A percentile compares a stretch with the other conserved stretches of the same genome.
Conservation (phyloP, 805 yeast species). For the Saccharomyces eubayanus region DNA sequence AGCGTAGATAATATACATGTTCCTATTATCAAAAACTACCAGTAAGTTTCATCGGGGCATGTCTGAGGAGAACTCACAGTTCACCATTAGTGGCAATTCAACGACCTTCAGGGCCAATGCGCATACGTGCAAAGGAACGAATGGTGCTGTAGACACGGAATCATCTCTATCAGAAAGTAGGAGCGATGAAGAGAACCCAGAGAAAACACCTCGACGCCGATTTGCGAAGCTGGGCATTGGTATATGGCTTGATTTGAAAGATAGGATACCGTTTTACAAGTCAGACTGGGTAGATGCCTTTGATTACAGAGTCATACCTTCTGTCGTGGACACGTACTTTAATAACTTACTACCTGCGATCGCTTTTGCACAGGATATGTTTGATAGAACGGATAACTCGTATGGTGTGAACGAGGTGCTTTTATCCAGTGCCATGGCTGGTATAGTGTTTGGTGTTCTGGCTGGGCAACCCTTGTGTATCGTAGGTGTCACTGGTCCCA, state of each 20-base stretch:
- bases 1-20: background rate
- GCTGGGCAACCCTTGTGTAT: conserved; percentile 90
- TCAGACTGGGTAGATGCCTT: conserved; percentile 79
- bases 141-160: background rate
- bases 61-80: background rate
- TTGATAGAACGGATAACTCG: conserved; percentile 76
- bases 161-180: background rate
- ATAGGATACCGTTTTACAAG: conserved; percentile 50
- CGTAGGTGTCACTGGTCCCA: conserved; percentile 97
- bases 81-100: background rate
- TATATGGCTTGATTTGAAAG: conserved; percentile 30
- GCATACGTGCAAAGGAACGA: background rate
- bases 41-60: background rate
- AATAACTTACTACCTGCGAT: conserved; percentile 87
- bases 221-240: conserved; percentile 29
- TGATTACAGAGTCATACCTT: conserved; percentile 81
- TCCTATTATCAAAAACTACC: background rate
- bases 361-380: conserved; percentile 96
- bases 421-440: conserved; percentile 78
- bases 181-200: background rate
- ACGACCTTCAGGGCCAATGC: background rate
- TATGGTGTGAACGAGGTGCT: conserved; percentile 91
- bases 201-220: conserved; percentile 1
- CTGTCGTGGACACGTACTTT: conserved; percentile 75
- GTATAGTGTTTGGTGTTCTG: conserved; percentile 76